Percentiles rank a stretch among this genome's conserved stretches.
Conservation (phyloP, 495 filamentous ascomycete species). For the Chaetomidium leptoderma region DNA sequence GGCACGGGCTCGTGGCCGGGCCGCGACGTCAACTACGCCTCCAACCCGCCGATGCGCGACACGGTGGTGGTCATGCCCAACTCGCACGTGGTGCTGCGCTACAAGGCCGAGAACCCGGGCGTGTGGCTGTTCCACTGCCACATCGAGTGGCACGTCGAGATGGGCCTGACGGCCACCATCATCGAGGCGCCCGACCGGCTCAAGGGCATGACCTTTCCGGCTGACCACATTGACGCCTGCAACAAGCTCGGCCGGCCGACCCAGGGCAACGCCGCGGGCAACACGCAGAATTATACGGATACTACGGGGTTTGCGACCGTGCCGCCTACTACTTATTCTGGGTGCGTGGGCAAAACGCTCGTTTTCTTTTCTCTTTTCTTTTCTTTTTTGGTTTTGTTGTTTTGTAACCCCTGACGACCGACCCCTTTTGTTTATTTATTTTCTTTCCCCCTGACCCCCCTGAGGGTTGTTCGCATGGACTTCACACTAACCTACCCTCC, state of each 20-base stretch:
- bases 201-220: conserved; percentile 56
- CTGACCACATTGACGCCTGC: conserved; percentile 58
- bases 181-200: conserved; percentile 65
- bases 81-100: conserved; percentile 56
- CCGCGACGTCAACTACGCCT: conserved; percentile 41
- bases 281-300: conserved; percentile 57
- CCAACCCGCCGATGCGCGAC: conserved; percentile 49
- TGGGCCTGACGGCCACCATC: conserved; percentile 65
- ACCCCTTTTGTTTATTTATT: not conserved
- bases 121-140: conserved; percentile 82
- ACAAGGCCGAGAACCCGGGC: conserved; percentile 65
- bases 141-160: conserved; percentile 74
- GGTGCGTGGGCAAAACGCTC: conserved; percentile 35
- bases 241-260: conserved; percentile 45
- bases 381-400: not conserved
- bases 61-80: conserved; percentile 51
- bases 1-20: conserved; percentile 38
- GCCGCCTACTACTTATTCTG: conserved; percentile 38
- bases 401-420: no score
- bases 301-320: conserved; percentile 50
- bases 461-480: no score
- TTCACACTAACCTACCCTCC: no score
- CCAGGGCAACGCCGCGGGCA: conserved; percentile 72
- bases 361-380: not conserved
- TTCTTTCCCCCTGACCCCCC: not conserved